Evolutionary conservation across 2,329 filamentous ascomycete genomes (phyloP), one percentile per base, ranked within the genome.

Genomic region (Alternaria sp.): DNA sequence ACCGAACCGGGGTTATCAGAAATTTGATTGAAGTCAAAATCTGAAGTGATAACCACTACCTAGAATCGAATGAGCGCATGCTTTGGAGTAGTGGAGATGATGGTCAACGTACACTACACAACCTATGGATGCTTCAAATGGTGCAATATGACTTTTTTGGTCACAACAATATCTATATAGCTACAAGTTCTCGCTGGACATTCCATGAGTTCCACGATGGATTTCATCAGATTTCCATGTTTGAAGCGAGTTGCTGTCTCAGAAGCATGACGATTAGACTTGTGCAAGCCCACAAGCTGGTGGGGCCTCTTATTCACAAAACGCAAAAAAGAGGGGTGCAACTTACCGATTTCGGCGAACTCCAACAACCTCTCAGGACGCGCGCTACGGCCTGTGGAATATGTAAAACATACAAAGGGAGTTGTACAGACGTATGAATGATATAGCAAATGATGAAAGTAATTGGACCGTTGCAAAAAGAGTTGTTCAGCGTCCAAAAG

Each of bases 31-130:
- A 27, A 60, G 44, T 69, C 65, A 69, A 69, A 69, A 69, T 68
- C 67, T 69, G 67, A 66, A 69, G 65, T 69, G 67, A 69, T 69
- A 69, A 69, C 67, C 67, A 68, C 67, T 68, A 67, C 63, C 60
- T 63, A 41, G 57, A 62, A 57, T 63, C 60, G 59, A 65, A 63
- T 65, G 57, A 65, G 62, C 46, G 49, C 12, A 46, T 58, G 43
- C 40, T 58, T 36, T 7, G 20, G n/a, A 7, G 28, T 27, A 38
- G 3, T 25, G 9, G 14, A 4, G 18, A 38, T 4, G 32, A 18
- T 14, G 30, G 52, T 43, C 18, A 50, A 56, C 60, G 14, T 63
- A 66, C 63, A 67, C 62, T 64, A 67, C 63, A 65, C 64, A 67
- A 67, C 66, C 61, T 36, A 48, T 62, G 41, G 49, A 46, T 55